Conservation (phyloP, 805 yeast genomes). For the Blastobotrys peoriensis region DNA sequence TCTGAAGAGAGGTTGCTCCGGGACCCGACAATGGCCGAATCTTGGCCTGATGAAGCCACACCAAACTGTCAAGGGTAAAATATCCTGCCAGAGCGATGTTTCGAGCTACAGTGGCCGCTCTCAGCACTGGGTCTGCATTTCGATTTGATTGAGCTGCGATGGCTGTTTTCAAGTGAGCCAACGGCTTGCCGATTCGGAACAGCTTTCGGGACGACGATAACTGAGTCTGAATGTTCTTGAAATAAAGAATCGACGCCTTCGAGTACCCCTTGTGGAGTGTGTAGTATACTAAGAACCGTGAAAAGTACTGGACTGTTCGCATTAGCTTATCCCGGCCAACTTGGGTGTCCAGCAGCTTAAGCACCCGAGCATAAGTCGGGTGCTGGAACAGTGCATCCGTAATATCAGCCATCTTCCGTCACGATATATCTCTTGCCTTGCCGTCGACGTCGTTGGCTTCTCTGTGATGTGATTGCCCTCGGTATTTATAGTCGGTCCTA, state of each 20-base stretch:
- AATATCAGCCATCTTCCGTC: too few species aligned
- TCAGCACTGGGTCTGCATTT: slow-evolving; percentile 53
- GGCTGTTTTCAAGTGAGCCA: slow-evolving; percentile 62
- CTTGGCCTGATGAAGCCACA: slow-evolving; percentile 27
- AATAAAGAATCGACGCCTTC: slow-evolving; percentile 40
- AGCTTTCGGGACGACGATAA: slow-evolving; percentile 74
- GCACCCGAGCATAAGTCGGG: slow-evolving; percentile 58
- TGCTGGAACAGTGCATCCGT: slow-evolving; percentile 42
- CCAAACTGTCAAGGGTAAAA: slow-evolving; percentile 31
- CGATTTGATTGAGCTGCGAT: slow-evolving; percentile 63
- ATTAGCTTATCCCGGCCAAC: slow-evolving; percentile 77
- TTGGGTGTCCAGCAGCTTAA: slow-evolving; percentile 52
- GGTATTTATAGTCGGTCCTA: too few species aligned
- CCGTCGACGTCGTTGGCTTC: too few species aligned
- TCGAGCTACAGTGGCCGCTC: slow-evolving; percentile 35
- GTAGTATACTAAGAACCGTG: slow-evolving; percentile 64
- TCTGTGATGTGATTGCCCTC: too few species aligned
- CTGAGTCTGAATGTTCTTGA: slow-evolving; percentile 53
- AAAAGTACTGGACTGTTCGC: slow-evolving; percentile 73
- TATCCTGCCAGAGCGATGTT: slow-evolving; percentile 32
- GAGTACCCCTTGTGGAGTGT: slow-evolving; percentile 51
- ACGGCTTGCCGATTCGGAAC: slow-evolving; percentile 75
- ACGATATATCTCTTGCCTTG: too few species aligned
- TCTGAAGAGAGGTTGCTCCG: slow-evolving; percentile 29
- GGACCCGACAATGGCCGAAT: slow-evolving; percentile 31